Conservation (phyloP, 1,284 basidiomycete species). For the Sparassis latifolia region DNA sequence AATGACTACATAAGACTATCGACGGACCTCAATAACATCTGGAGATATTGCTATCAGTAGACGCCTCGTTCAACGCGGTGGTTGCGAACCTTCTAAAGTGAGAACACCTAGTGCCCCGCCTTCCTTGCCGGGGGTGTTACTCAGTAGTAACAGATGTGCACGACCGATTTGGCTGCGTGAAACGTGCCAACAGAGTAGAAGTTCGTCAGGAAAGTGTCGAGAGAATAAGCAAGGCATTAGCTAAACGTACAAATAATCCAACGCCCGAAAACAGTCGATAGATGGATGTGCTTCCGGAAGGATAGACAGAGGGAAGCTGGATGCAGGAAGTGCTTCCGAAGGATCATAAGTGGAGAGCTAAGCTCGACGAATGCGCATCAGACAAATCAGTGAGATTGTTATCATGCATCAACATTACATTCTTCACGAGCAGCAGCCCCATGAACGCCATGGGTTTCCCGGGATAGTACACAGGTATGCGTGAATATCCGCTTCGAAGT, state of each 20-base stretch:
- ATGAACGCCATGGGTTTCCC: constrained; percentile 73
- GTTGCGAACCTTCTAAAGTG: constrained; percentile 60
- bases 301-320: constrained; percentile 70
- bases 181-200: no score
- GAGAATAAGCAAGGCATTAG: not conserved
- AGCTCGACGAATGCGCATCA: not conserved
- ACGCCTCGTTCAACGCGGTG: not conserved
- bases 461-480: constrained; percentile 87
- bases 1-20: no score
- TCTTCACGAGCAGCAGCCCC: constrained; percentile 88
- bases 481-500: constrained; percentile 81
- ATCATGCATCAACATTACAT: constrained; percentile 33
- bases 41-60: no score
- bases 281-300: constrained; percentile 86
- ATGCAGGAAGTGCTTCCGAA: constrained; percentile 70
- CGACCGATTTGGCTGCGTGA: constrained; percentile 83
- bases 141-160: constrained; percentile 87
- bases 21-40: no score
- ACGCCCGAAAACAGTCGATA: constrained; percentile 81
- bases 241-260: constrained; percentile 82
- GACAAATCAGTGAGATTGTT: not conserved
- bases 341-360: constrained; percentile 91
- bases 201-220: no score
- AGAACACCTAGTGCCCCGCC: constrained; percentile 82
- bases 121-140: constrained; percentile 71